Base-by-base conservation (phyloP, 768 basidiomycete species). In the Punctularia strigosozonata region DNA sequence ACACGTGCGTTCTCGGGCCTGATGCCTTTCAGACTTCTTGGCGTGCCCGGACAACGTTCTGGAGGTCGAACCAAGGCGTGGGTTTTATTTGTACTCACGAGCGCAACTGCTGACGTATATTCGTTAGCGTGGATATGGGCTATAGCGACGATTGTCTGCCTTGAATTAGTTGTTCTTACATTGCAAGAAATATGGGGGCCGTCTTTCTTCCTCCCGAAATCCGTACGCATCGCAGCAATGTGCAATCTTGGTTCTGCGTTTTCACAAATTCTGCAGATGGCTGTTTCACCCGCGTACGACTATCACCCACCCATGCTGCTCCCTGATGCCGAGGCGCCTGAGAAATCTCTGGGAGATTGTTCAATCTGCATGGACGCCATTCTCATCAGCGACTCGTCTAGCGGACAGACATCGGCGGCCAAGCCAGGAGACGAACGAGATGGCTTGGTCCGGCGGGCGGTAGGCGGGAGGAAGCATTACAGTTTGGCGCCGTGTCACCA, bases 331-430 rank as follows among this genome's bases (percentile, higher is more conserved):
- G 87, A 90, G 54, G 69, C 82, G 2, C 77, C 80, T 2, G 80
- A 80, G 32, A 75, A 80, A 46, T 71, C 80, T 3, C 61, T 88
- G 13, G 88, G 85, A 5, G 87, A 92, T 52, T 95, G 90, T 49
- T 75, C 87, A 5, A 92, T 95, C 38, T 94, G 90, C 50, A 91
- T 94, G 87, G 90, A 94, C 42, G 70, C 76, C 4, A 91, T 92
- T 45, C 50, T 34, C 13, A 19, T 34, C 18, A 19, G 20, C 19
- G 10, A 10, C 33, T 10, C 8, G 10, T 34, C 33, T 8, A 34
- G 18, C 8, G 20, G 43, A 8, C 38, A 36, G 15, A 35, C 34
- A n/a, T 62, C 54, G 4, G n/a, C n/a, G n/a, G n/a, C n/a, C n/a
- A n/a, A n/a, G 18, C 19, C 20, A 10, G 33, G 45, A 10, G 45